These are phyloP conservation scores for Fremontodendron californicum DNA, from an alignment of 345 rosid species.

Conservation along the genomic window DNA sequence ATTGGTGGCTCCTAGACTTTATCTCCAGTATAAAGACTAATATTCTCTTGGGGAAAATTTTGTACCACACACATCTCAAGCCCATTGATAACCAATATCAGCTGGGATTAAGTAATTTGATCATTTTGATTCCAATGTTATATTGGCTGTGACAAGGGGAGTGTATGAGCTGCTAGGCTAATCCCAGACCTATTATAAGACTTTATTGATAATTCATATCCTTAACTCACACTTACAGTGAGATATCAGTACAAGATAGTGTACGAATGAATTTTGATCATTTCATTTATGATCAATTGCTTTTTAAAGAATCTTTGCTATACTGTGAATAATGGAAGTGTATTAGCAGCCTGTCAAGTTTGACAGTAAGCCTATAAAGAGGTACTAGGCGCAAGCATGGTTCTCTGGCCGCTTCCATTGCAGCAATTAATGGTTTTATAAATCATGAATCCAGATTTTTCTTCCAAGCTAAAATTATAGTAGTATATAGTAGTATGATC, in stretches of 20 bases:
- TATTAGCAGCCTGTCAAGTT: not conserved
- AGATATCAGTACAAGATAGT: too few species aligned
- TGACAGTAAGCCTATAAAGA: not conserved
- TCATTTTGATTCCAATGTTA: not conserved
- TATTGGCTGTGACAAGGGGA: not conserved
- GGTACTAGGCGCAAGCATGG: not conserved
- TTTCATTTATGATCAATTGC: not conserved
- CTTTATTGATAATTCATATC: not conserved
- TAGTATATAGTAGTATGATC: not conserved
- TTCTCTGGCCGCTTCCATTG: not conserved
- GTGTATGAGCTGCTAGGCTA: not conserved
- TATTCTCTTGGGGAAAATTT: not conserved
- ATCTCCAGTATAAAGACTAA: not conserved
- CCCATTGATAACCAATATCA: not conserved
- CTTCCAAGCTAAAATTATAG: not conserved
- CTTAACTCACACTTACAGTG: too few species aligned
- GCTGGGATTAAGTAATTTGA: not conserved
- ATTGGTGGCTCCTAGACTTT: not conserved
- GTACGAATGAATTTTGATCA: too few species aligned
- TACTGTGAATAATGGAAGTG: not conserved
- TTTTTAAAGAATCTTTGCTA: not conserved
- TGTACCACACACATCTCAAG: not conserved
- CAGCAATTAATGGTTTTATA: not conserved
- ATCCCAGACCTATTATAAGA: not conserved
- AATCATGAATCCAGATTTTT: not conserved